These are phyloP conservation scores for Hypericum androsaemum DNA, from an alignment of 345 rosid species.

Conservation along the genomic window DNA sequence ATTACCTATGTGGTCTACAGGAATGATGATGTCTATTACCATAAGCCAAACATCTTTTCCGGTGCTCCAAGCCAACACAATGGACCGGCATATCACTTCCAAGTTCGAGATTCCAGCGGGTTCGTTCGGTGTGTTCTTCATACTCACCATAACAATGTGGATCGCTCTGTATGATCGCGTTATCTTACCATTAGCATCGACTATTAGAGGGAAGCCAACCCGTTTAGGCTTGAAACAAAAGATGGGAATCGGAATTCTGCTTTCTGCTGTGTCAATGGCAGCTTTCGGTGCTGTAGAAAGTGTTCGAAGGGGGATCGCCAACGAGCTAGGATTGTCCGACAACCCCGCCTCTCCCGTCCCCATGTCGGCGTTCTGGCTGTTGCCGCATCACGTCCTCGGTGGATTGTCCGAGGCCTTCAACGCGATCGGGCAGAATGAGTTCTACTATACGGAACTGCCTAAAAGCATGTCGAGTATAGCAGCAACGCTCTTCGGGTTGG, in stretches of 20 bases:
- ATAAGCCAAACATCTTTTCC: constrained; percentile 30
- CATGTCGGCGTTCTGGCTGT: constrained; percentile 47
- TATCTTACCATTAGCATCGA: constrained; percentile 30
- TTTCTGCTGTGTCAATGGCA: constrained; percentile 23
- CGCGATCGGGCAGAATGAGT: constrained; percentile 36
- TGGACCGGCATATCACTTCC: constrained; percentile 41
- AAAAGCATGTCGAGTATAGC: constrained; percentile 45
- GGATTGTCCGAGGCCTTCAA: constrained; percentile 41
- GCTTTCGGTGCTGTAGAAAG: constrained; percentile 31
- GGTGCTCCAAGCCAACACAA: constrained; percentile 33
- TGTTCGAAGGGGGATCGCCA: constrained; percentile 20
- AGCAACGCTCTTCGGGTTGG: constrained; percentile 20
- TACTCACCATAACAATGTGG: constrained; percentile 28
- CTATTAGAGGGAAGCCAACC: constrained; percentile 22
- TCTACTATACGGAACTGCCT: constrained; percentile 45
- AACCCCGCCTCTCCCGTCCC: constrained; percentile 15
- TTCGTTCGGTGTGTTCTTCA: constrained; percentile 28
- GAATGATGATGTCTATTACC: constrained; percentile 29
- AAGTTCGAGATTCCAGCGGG: constrained; percentile 49
- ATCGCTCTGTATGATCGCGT: constrained; percentile 32
- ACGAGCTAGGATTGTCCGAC: constrained; percentile 19
- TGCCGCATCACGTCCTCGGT: constrained; percentile 21
- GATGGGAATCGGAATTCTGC: constrained; percentile 37
- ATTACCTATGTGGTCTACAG: constrained; percentile 46
- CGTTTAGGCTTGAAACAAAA: constrained; percentile 31